A percentile compares a stretch with the other conserved stretches of the same genome.
Conservation (phyloP, 495 filamentous ascomycete species). For the Hapsidospora chrysogenum region DNA sequence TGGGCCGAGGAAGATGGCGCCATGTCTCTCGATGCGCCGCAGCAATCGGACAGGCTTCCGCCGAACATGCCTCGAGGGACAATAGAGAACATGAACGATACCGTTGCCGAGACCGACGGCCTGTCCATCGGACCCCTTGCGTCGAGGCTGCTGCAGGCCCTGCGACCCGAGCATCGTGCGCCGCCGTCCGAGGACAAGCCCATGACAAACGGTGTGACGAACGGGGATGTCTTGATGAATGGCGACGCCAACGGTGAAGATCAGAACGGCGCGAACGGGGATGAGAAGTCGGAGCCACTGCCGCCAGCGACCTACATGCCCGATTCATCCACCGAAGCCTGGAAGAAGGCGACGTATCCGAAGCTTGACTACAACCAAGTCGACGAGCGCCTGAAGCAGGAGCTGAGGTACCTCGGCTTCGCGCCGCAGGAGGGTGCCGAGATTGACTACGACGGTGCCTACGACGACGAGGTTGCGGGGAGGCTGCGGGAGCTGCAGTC, state of each 20-base stretch:
- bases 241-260: conserved; percentile 32
- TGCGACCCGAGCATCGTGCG: conserved; percentile 66
- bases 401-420: conserved; percentile 89
- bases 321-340: conserved; percentile 43
- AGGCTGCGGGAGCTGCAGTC: conserved; percentile 71
- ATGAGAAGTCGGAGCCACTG: conserved; percentile 25
- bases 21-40: conserved; percentile 46
- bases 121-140: conserved; percentile 78
- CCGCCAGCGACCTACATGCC: conserved; percentile 63
- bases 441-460: conserved; percentile 69
- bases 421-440: conserved; percentile 43
- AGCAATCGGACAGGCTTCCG: conserved; percentile 44
- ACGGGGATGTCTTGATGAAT: conserved; percentile 35
- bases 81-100: conserved; percentile 74
- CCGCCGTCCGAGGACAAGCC: conserved; percentile 40
- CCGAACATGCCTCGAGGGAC: conserved; percentile 70
- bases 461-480: conserved; percentile 87
- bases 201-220: conserved; percentile 33
- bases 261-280: conserved; percentile 9
- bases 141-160: conserved; percentile 61
- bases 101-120: conserved; percentile 70
- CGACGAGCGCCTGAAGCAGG: conserved; percentile 77
- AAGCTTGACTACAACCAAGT: conserved; percentile 71
- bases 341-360: conserved; percentile 38
- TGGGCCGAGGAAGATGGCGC: conserved; percentile 88